phyloP scores from a whole-genome alignment of 208 protist species.

The Trypanosoma avium region DNA sequence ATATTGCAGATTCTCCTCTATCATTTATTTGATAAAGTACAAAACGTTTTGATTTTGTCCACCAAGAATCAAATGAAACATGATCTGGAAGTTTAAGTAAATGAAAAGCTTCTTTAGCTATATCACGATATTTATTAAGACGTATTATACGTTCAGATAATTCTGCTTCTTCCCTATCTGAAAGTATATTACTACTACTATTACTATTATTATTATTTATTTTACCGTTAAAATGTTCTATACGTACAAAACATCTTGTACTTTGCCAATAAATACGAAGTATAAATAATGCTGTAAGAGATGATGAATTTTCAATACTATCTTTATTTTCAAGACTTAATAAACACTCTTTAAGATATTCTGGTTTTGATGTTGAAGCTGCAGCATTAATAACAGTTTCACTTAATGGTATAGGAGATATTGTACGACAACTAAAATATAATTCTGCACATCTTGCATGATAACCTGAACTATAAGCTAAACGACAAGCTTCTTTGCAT shows the following conservation, averaged over 20 bases:
- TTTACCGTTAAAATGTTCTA: background rate
- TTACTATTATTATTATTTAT: no score
- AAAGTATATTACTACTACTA: no score
- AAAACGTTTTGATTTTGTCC: constrained; percentile 24
- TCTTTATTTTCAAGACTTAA: constrained; percentile 2
- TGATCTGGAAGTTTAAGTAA: constrained; percentile 21
- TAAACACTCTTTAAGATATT: constrained; percentile 27
- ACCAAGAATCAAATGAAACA: constrained; percentile 27
- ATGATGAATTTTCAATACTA: background rate
- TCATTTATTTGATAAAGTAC: constrained; percentile 27
- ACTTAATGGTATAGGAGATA: constrained; percentile 16
- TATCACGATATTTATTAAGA: constrained; percentile 16
- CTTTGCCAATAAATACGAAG: constrained; percentile 36
- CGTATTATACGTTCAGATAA: background rate
- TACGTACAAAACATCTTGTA: constrained; percentile 21
- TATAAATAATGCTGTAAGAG: background rate
- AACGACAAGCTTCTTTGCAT: constrained; percentile 27
- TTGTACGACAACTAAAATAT: constrained; percentile 27
- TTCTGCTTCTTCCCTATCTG: background rate
- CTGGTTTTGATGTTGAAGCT: constrained; percentile 15
- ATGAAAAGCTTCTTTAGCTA: constrained; percentile 19
- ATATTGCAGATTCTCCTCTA: constrained; percentile 28
- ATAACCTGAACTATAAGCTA: constrained; percentile 26
- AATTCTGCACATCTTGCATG: constrained; percentile 36
- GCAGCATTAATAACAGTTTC: constrained; percentile 27